Conservation (phyloP, 345 rosid species). For the Durio zibethinus region DNA sequence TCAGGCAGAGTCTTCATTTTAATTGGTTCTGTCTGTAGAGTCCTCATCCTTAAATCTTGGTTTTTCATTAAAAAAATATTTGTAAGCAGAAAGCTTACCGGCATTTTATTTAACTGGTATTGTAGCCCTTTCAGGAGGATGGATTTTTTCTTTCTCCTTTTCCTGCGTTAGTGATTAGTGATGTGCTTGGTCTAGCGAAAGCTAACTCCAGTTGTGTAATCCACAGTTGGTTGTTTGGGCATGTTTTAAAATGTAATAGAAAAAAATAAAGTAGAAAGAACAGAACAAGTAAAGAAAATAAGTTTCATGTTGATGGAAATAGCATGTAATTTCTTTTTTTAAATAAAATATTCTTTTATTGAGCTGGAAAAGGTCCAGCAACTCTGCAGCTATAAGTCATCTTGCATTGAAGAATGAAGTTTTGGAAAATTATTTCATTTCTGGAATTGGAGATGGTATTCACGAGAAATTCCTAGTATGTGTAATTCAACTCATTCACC, state of each 20-base stretch:
- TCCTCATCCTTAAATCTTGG: slow-evolving; percentile 6
- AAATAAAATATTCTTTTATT: background rate
- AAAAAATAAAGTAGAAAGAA: background rate
- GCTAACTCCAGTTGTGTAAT: background rate
- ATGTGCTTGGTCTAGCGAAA: background rate
- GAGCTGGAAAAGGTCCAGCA: slow-evolving; percentile 1
- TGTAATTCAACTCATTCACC: background rate
- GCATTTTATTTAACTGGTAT: background rate
- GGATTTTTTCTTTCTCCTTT: background rate
- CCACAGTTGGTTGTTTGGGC: background rate
- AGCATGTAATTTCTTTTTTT: background rate
- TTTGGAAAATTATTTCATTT: background rate
- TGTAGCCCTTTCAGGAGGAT: background rate
- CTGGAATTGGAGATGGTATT: background rate
- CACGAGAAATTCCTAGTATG: background rate
- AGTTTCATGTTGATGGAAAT: background rate
- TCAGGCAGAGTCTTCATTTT: slow-evolving; percentile 42
- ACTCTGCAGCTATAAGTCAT: background rate
- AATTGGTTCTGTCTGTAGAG: background rate
- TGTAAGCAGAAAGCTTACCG: background rate
- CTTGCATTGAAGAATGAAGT: background rate
- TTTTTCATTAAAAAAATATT: background rate
- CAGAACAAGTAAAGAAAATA: background rate
- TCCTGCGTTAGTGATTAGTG: background rate
- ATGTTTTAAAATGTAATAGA: background rate